phyloP scores from a whole-genome alignment of 257 asterid genomes.

The Nicotiana tomentosiformis region DNA sequence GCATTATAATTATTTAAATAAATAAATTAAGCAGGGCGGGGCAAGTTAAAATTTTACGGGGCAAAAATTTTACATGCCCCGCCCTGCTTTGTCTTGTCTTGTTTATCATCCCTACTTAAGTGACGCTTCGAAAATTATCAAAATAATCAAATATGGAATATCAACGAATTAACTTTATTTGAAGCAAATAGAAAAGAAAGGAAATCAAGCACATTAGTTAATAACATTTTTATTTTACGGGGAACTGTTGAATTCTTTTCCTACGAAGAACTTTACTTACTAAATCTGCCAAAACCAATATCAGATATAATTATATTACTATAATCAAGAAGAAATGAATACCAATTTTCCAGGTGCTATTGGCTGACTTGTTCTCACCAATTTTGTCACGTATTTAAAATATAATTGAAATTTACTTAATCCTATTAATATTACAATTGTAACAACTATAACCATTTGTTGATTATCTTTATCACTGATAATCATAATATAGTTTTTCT shows the following conservation, averaged over 20 bases:
- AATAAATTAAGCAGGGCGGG: too few species aligned
- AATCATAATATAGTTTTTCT: too few species aligned
- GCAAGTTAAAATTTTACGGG: too few species aligned
- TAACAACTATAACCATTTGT: too few species aligned
- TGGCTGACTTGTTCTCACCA: neutral
- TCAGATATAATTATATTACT: neutral
- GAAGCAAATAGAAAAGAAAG: neutral
- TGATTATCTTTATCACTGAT: too few species aligned
- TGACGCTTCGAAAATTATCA: too few species aligned
- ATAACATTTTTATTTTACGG: neutral
- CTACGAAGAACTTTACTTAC: neutral
- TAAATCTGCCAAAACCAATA: neutral
- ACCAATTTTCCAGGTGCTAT: neutral
- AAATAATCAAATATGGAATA: neutral
- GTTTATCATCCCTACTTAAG: too few species aligned
- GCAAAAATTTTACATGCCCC: too few species aligned
- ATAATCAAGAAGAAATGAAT: neutral
- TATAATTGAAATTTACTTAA: neutral
- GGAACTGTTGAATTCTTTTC: neutral
- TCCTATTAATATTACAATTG: neutral
- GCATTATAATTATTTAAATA: too few species aligned
- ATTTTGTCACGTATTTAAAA: neutral
- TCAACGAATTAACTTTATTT: neutral
- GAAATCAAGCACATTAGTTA: neutral
- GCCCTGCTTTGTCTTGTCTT: too few species aligned